phyloP scores from a whole-genome alignment of 2,329 filamentous ascomycete species.

The Diaporthe citrichinensis region DNA sequence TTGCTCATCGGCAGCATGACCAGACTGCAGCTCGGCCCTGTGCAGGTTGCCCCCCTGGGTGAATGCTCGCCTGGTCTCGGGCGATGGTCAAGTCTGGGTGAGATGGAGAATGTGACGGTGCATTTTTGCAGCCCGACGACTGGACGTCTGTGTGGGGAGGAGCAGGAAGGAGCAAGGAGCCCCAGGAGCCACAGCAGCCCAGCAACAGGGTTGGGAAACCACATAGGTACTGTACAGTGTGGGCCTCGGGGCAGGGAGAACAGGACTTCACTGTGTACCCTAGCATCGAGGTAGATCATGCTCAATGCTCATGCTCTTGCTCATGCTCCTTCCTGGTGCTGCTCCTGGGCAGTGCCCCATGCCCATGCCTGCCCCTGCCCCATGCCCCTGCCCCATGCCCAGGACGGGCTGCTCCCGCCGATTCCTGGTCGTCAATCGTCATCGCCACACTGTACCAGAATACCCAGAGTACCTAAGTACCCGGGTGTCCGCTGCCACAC shows the following conservation, averaged over 20 bases:
- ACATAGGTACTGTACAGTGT: neutral
- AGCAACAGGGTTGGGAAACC: conserved; percentile 3
- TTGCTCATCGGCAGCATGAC: conserved; percentile 3
- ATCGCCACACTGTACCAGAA: conserved; percentile 18
- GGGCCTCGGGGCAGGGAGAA: neutral
- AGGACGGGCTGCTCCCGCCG: conserved; percentile 31
- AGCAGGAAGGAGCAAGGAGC: conserved; percentile 16
- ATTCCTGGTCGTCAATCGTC: conserved; percentile 34
- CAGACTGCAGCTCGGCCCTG: conserved; percentile 5
- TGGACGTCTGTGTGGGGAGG: conserved; percentile 31
- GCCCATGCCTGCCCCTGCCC: neutral
- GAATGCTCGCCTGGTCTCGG: conserved; percentile 14
- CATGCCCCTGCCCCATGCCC: conserved; percentile 15
- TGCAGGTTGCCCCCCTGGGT: neutral
- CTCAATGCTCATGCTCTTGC: conserved; percentile 8
- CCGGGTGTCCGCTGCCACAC: neutral
- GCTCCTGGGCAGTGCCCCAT: neutral
- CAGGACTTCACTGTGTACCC: conserved; percentile 7
- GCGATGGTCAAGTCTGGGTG: conserved; percentile 25
- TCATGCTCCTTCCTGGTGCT: neutral
- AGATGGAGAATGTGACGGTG: conserved; percentile 25
- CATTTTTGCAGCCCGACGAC: conserved; percentile 29
- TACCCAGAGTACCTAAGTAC: neutral
- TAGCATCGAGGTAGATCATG: conserved; percentile 19
- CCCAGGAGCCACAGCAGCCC: conserved; percentile 2